Base-by-base conservation (phyloP, 371 early-diverging fungal genomes). In the Nematocida minor region DNA sequence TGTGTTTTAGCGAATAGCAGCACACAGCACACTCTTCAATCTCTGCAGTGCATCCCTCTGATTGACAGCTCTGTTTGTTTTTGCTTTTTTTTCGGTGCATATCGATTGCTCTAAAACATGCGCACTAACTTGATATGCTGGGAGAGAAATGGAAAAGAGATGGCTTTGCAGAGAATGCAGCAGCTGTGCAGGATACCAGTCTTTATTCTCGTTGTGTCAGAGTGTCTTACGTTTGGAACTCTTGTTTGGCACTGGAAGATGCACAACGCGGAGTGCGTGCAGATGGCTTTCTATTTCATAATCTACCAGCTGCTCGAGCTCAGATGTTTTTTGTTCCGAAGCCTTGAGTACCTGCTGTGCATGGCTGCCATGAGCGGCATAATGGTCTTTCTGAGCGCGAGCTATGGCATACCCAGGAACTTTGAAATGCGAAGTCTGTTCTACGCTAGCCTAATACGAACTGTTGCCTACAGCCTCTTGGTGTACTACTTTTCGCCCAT, bases 341-440 rank as follows among this genome's bases (percentile, higher is more conserved):
- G 34, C 57, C 57, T 57, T 36, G 57, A 57, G 57, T 57, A 57
- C 34, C 57, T 57, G 29, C 29, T 57, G 34, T 57, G 57, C 27
- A 14, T 57, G 22, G 29, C 36, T 34, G 4, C 36, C 0, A 18
- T 38, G 16, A 27, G 34, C 34, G 34, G 18, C 7, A 9, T 57
- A 31, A 31, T 34, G 36, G 38, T 38, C 11, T n/a, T 38, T 31
- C 29, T 57, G 18, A 18, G 18, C 36, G 1, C 4, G 2, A 11
- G 29, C 36, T 57, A 34, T 6, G 7, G 11, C 7, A n/a, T 7
- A 11, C 14, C 7, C 11, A 27, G 4, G 34, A 32, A 14, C 29
- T 9, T 11, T 9, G n/a, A 16, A 31, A 34, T 57, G 16, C 1
- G 22, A 14, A 31, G 11, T 31, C 57, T 57, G 27, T 34, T 57